These are phyloP conservation scores for Nannochloropsis oceanica DNA, from an alignment of 108 stramenopile species.

Conservation along the genomic window DNA sequence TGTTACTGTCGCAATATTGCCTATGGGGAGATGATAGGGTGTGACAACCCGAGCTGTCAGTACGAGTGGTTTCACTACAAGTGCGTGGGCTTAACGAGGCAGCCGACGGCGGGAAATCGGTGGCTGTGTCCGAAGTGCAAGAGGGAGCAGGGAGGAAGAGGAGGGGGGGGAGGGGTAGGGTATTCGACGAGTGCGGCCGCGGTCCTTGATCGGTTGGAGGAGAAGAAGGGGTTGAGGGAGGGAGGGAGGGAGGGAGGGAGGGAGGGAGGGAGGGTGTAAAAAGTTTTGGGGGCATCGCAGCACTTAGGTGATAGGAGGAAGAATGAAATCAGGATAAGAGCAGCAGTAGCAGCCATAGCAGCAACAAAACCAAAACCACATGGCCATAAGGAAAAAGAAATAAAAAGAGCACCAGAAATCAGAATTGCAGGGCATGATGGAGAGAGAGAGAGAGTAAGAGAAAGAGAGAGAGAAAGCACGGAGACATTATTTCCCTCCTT, in stretches of 20 bases:
- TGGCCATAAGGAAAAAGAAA: no score
- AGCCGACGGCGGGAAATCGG: not conserved
- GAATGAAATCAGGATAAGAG: no score
- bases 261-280: not conserved
- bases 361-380: no score
- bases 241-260: not conserved
- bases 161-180: not conserved
- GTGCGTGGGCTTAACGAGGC: not conserved
- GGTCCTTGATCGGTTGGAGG: not conserved
- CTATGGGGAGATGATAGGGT: conserved; percentile 23
- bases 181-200: not conserved
- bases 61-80: conserved; percentile 10
- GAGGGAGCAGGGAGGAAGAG: not conserved
- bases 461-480: no score
- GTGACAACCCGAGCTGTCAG: conserved; percentile 23
- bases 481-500: no score
- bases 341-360: no score
- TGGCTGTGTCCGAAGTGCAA: not conserved
- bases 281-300: not conserved
- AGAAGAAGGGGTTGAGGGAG: not conserved
- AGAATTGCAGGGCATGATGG: no score
- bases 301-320: no score
- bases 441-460: no score
- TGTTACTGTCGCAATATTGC: conserved; percentile 8
- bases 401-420: no score